phyloP scores from a whole-genome alignment of 2,329 filamentous ascomycete genomes.

The Xylaria sp. region DNA sequence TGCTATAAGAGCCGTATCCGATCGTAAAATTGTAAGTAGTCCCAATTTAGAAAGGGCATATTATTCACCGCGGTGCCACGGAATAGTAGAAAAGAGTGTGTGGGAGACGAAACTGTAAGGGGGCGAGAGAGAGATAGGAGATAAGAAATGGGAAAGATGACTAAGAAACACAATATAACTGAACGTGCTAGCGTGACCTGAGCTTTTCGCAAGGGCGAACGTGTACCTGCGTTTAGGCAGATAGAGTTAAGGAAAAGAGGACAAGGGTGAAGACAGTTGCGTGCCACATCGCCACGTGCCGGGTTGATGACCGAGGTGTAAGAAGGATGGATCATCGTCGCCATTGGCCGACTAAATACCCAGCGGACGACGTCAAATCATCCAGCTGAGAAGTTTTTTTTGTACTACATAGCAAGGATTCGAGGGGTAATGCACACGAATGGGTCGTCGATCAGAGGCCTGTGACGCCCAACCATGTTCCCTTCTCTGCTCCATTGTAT shows the following conservation, averaged over 20 bases:
- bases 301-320: background rate
- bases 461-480: background rate
- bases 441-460: background rate
- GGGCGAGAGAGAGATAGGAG: background rate
- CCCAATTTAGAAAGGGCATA: background rate
- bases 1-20: too few relatives aligned
- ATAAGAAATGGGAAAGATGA: background rate
- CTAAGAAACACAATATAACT: background rate
- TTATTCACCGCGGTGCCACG: background rate
- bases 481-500: background rate
- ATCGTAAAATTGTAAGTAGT: too few relatives aligned
- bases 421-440: background rate
- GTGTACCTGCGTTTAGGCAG: background rate
- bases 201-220: background rate
- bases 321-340: background rate
- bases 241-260: background rate
- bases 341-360: background rate
- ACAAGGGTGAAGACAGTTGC: background rate
- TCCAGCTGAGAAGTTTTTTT: background rate
- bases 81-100: background rate
- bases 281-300: background rate
- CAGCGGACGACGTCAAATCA: background rate
- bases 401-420: conserved; percentile 8
- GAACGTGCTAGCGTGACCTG: background rate
- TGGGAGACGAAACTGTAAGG: background rate